Evolutionary conservation across 805 yeast species (phyloP).

Genomic region (Cyberlindnera sargentensis): DNA sequence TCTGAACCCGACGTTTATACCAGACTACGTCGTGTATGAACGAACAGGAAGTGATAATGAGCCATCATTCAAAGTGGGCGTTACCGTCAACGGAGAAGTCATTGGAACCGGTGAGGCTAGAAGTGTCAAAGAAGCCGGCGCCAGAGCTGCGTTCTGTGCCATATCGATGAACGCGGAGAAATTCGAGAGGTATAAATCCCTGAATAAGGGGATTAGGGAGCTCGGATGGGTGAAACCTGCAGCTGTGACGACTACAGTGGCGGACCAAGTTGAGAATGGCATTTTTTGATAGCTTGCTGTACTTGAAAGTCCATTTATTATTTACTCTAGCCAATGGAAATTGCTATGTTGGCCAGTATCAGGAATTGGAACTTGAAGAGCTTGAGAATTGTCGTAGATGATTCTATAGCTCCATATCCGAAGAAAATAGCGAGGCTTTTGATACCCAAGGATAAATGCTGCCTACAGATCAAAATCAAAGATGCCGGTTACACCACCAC

Average conservation of each 20-base stretch:
- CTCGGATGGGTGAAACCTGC: background rate
- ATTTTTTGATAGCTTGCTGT: background rate
- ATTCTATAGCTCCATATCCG: too few species aligned
- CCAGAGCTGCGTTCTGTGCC: slow-evolving; percentile 75
- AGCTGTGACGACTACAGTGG: background rate
- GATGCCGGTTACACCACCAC: background rate
- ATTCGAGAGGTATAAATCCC: slow-evolving; percentile 38
- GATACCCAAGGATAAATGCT: too few species aligned
- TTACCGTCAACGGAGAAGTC: slow-evolving; percentile 55
- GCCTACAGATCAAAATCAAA: too few species aligned
- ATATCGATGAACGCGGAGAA: slow-evolving; percentile 41
- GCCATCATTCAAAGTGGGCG: slow-evolving; percentile 41
- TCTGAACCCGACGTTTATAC: slow-evolving; percentile 51
- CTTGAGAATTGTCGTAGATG: too few species aligned
- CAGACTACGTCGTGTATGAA: slow-evolving; percentile 39
- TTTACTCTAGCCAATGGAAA: too few species aligned
- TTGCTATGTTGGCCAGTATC: too few species aligned
- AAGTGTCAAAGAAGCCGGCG: slow-evolving; percentile 65
- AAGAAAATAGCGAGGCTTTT: too few species aligned
- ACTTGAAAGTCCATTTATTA: too few species aligned
- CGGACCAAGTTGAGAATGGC: background rate
- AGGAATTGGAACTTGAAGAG: too few species aligned
- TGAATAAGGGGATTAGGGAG: background rate
- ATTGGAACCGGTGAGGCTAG: slow-evolving; percentile 63
- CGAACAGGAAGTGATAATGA: slow-evolving; percentile 33